Evolutionary conservation across 1,284 basidiomycete species (phyloP).

Genomic region (Apiotrichum laibachii): DNA sequence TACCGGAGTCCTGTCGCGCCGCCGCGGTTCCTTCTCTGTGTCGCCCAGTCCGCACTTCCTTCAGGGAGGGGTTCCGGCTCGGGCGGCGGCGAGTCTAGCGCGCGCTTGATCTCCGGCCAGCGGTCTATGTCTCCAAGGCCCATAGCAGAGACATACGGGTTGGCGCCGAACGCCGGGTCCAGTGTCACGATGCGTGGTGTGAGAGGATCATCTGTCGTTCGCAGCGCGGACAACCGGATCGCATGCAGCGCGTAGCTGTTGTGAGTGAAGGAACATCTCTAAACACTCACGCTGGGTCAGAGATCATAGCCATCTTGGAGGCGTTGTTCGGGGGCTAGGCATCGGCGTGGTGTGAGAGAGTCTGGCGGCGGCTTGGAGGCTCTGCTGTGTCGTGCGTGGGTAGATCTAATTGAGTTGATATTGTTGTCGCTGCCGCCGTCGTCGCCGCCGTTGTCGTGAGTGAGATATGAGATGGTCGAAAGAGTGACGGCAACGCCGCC

Average conservation of each 20-base stretch:
- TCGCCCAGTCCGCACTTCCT: conserved; percentile 6
- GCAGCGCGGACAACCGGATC: conserved; percentile 79
- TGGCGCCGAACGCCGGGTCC: conserved; percentile 60
- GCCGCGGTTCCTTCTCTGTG: conserved; percentile 19
- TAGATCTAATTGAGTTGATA: not conserved
- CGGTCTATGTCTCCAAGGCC: conserved; percentile 70
- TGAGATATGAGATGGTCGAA: no score
- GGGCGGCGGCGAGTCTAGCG: conserved; percentile 53
- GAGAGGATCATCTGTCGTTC: conserved; percentile 78
- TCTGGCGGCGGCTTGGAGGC: conserved; percentile 4
- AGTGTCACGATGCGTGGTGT: conserved; percentile 75
- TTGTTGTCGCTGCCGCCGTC: not conserved
- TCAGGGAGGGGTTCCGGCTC: conserved; percentile 53
- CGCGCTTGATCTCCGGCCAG: conserved; percentile 76
- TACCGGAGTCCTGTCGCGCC: conserved; percentile 67
- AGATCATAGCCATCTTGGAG: conserved; percentile 48
- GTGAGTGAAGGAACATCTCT: not conserved
- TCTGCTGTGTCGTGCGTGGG: not conserved
- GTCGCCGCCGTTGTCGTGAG: no score
- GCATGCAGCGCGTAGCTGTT: conserved; percentile 78
- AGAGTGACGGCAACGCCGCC: no score
- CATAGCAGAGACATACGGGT: conserved; percentile 75
- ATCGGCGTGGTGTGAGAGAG: not conserved
- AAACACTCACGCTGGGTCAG: conserved; percentile 40
- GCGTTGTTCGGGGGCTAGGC: no score